phyloP scores from a whole-genome alignment of 768 basidiomycete species.

The Lentinula edodes region DNA sequence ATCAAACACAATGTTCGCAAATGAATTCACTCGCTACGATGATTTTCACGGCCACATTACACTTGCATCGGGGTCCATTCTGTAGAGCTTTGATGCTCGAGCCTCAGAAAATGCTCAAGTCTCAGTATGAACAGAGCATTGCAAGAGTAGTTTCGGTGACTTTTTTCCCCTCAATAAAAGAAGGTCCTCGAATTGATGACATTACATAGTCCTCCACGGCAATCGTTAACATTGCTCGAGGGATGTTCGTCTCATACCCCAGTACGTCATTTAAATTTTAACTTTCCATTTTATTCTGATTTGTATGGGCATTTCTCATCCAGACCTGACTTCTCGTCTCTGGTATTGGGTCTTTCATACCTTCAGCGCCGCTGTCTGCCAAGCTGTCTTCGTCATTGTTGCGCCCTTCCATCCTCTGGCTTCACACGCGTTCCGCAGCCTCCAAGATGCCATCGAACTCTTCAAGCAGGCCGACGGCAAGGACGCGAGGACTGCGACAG shows the following conservation, averaged over 20 bases:
- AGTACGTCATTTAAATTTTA: constrained; percentile 3
- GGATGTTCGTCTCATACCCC: constrained; percentile 16
- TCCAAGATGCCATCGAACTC: constrained; percentile 16
- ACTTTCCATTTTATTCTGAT: not conserved
- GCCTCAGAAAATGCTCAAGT: constrained; percentile 10
- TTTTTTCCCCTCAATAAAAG: not conserved
- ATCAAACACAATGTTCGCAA: constrained; percentile 12
- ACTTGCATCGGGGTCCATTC: constrained; percentile 18
- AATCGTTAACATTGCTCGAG: constrained; percentile 16
- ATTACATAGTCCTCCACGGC: constrained; percentile 14
- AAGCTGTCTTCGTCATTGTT: constrained; percentile 16
- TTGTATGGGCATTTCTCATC: not conserved
- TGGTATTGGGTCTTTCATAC: constrained; percentile 19
- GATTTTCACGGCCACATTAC: constrained; percentile 15
- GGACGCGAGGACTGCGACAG: constrained; percentile 13
- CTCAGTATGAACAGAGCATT: constrained; percentile 15
- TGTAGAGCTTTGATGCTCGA: constrained; percentile 17
- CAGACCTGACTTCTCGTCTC: constrained; percentile 15
- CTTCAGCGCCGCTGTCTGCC: constrained; percentile 18
- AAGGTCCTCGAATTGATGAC: not conserved
- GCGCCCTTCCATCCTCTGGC: constrained; percentile 18
- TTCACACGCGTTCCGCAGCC: constrained; percentile 14
- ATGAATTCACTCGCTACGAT: constrained; percentile 15
- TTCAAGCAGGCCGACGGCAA: constrained; percentile 15
- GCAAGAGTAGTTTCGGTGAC: constrained; percentile 11